Evolutionary conservation across 1,139 yeast species (phyloP), one percentile per base, ranked within the genome.

Genomic region (Candida gigantensis): DNA sequence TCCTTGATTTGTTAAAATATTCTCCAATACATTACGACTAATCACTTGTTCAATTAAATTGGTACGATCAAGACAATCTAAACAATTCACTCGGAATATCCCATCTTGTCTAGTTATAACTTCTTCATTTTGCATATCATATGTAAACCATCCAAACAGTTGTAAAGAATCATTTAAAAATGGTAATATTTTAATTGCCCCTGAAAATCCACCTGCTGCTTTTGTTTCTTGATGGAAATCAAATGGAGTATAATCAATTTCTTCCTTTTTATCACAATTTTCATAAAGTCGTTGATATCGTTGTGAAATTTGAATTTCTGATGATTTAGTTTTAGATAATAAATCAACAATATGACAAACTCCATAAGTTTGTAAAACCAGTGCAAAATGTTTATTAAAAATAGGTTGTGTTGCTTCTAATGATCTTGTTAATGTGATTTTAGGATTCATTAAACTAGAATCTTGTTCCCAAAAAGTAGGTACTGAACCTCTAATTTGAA

Each of bases 391-490:
- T 41, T 75, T 74, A 47, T 85, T 81, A 53, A 92, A 90, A 2
- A 92, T 79, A 0, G 96, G 95, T 52, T 88, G 96, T 0, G 97
- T 82, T 1, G 97, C 98, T 47, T 89, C 97, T 18, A 76, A 62
- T 1, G 96, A 86, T 50, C 98, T 72, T 0, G 97, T 89, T 9
- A 94, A 74, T 25, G 86, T 84, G 34, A 92, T 87, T 57, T 90
- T 92, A 13, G 94, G 90, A 48, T 82, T 81, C 12, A 92, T 84
- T 38, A 82, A 62, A 9, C 87, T 83, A 1, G 95, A 81, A 52
- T 90, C 97, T 58, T 94, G 99, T 57, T 94, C 98, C 98, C 98
- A 94, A 55, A 94, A 94, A 1, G 94, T 74, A 0, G 99, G 98
- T 3, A 92, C 92, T 11, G 96, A 85, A 3, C 99, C 99, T 57